Base-by-base conservation (phyloP, 192 early-diverging fungal species). In the Mortierella claussenii region DNA sequence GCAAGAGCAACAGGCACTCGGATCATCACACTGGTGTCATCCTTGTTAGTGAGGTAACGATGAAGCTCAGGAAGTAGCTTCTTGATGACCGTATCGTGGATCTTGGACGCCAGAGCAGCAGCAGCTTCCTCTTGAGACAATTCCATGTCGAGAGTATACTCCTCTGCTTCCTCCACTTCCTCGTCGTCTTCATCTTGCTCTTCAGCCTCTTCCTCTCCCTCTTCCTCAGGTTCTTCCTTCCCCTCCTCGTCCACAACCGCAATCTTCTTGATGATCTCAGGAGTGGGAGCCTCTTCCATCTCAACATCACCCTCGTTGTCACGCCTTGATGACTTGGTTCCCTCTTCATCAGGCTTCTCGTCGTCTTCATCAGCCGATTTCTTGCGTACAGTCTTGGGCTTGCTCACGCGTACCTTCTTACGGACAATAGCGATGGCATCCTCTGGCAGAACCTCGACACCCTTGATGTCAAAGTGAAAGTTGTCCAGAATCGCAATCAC, bases 1-100 rank as follows among this genome's bases (percentile, higher is more conserved):
- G 94, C 92, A 46, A 98, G 65, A 1, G 95, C 94, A 12, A 99
- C 74, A 1, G 96, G 96, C 0, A 97, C 87, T 52, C 98, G 92
- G 9, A 93, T 66, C 17, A 83, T 85, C 33, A 97, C 80, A 49
- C 87, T 93, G 17, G 94, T 86, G 46, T 95, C 90, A 61, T 88
- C 86, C 47, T 86, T 83, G 44, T 93, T 82, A 32, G 85, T 87
- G 23, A 99, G 67, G 67, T 88, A 87, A 20, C 81, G 84, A 36
- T 96, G 88, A 18, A 99, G 81, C 40, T 90, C 90, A 0, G 98
- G 98, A 12, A 99, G 60, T 24, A 99, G 56, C 63, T 88, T 88
- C 31, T 81, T 75, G 7, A 95, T 80, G n/a, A 99, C 85, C 0
- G 81, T 83, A 34, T 88, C 83, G 61, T 95, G 95, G 51, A 98